Percentiles rank a stretch among this genome's conserved stretches.
These are phyloP conservation scores for Lodderomyces pseudojiufengensis DNA, from an alignment of 1,139 yeast species.

Conservation along the genomic window DNA sequence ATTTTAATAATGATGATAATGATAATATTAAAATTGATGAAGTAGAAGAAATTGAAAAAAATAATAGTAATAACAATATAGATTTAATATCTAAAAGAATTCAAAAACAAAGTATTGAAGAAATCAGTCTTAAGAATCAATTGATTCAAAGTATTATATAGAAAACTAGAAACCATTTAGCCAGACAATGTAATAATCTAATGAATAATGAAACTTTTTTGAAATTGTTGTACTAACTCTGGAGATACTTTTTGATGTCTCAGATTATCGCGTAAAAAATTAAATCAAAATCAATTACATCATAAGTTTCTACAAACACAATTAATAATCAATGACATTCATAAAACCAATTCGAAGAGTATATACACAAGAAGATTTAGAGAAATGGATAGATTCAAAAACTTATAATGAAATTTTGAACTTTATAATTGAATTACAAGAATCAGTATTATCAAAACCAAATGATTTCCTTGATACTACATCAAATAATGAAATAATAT, in stretches of 20 bases:
- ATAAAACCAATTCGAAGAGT: conserved; percentile 52
- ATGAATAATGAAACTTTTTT: no score
- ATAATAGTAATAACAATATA: no score
- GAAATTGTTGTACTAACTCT: no score
- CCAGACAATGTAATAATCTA: no score
- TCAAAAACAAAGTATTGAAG: conserved; percentile 6
- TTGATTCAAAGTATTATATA: neutral
- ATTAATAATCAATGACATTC: conserved; percentile 7
- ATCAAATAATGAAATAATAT: conserved; percentile 17
- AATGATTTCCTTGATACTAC: conserved; percentile 25
- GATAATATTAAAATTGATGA: neutral
- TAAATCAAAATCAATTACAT: no score
- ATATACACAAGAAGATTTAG: conserved; percentile 57
- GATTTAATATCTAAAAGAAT: no score
- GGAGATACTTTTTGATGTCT: no score
- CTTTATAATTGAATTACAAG: conserved; percentile 59
- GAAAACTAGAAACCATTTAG: neutral
- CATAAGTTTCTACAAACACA: no score
- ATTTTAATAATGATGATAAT: neutral
- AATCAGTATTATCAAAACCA: conserved; percentile 64
- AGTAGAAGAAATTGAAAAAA: neutral
- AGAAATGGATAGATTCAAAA: conserved; percentile 53
- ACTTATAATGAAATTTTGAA: conserved; percentile 49
- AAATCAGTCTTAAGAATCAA: conserved; percentile 4
- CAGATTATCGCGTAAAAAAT: no score